These are phyloP conservation scores for Podospora comata DNA, from an alignment of 495 filamentous ascomycete genomes.

Conservation along the genomic window DNA sequence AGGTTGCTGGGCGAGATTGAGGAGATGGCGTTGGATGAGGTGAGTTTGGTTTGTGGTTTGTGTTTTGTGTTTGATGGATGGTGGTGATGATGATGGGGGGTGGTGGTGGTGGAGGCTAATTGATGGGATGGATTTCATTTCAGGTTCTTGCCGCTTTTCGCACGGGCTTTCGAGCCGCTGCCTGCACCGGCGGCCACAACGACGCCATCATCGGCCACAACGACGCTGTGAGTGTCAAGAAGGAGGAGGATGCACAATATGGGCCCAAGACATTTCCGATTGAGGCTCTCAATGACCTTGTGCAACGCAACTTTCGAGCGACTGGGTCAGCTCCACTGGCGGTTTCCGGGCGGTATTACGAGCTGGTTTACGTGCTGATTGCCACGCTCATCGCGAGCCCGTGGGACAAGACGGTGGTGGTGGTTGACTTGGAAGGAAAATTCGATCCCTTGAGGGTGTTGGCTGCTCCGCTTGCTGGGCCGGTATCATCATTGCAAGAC, in stretches of 20 bases:
- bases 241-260: background rate
- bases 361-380: constrained; percentile 66
- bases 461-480: background rate
- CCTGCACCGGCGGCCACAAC: background rate
- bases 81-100: background rate
- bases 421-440: constrained; percentile 66
- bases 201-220: background rate
- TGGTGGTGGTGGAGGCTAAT: background rate
- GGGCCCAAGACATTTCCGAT: constrained; percentile 36
- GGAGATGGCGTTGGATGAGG: constrained; percentile 39
- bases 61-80: background rate
- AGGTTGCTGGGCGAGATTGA: constrained; percentile 53
- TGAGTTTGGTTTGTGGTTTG: constrained; percentile 17
- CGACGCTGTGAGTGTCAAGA: background rate
- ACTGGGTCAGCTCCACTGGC: constrained; percentile 38
- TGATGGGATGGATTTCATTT: background rate
- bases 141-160: constrained; percentile 47
- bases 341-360: constrained; percentile 53
- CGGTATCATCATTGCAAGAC: background rate
- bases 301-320: constrained; percentile 37
- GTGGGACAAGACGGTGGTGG: constrained; percentile 56
- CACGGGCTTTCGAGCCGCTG: constrained; percentile 33
- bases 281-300: constrained; percentile 40
- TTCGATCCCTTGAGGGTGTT: constrained; percentile 62
- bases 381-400: constrained; percentile 54